Base-by-base conservation (phyloP, 805 yeast genomes). In the Soucietia sequanensis region DNA sequence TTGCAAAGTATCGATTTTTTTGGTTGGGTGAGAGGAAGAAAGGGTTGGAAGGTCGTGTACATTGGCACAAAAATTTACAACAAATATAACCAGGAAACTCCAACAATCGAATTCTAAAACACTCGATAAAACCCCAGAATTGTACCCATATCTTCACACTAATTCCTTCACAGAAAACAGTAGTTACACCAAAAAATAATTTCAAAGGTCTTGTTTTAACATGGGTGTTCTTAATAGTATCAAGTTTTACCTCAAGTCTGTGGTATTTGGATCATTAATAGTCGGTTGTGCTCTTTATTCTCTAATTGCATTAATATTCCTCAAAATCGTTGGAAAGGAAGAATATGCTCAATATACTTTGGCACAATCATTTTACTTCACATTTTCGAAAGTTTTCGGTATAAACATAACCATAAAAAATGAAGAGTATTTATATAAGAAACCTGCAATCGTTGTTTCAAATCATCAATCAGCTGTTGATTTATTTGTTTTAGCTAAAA, bases 381-480 rank as follows among this genome's bases (percentile, higher is more conserved):
- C 76, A 3, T 75, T 84, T 59, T 76, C 86, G 22, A 58, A 65
- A 3, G 31, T 81, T 3, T 60, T 90, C 62, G 90, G 95, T 1
- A 68, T 90, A 45, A 80, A 72, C 44, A 78, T 91, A 40, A 75
- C 73, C 35, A 65, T 93, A 38, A 78, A 78, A 39, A 80, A 84
- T 49, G 86, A 81, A 31, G 78, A 83, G 36, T 62, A 72, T 37
- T 54, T 87, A 36, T 42, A 41, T 11, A 60, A 69, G 4, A 57
- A 68, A 6, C 98, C 98, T 4, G 95, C 89, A 4, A 76, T 91
- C 38, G 72, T 85, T 34, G 69, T 91, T 4, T 79, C 93, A 8
- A 91, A 91, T 64, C 99, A 91, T 67, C 99, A 91, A 67, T 78
- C 93, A 21, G 88, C 87, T 21, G 62, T 93, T 44, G 99, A 93